Base-by-base conservation (phyloP, 108 stramenopile genomes). In the Bacterosira constricta region DNA sequence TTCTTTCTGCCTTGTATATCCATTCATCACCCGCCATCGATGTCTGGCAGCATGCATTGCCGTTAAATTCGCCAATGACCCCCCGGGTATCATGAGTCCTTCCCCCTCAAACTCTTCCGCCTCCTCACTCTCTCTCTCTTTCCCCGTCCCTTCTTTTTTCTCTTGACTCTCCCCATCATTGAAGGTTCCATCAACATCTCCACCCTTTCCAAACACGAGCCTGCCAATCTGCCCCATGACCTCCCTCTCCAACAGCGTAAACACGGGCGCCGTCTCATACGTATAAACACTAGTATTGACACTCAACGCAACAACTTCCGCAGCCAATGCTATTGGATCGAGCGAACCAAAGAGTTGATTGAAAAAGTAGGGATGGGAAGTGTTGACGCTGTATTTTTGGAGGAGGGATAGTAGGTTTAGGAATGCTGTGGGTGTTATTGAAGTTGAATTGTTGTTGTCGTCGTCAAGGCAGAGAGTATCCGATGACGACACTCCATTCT, bases 321-420 rank as follows among this genome's bases (percentile, higher is more conserved):
- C 83, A 0, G 80, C 80, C 20, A 85, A 34, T 29, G 83, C 72
- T 23, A 81, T 76, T 52, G 78, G 80, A 63, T 85, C 83, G n/a
- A 85, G 26, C 10, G 84, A 30, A 20, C 84, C 84, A 59, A 82
- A 85, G 27, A 85, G 54, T 55, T 85, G 84, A 65, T 85, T 85
- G 71, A 82, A 79, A 47, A 85, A 85, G 55, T 71, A 71, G 66
- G 81, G 73, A 45, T 85, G 83, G 37, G 70, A 71, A 45, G 84
- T 85, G 72, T 82, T 61, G 2, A 82, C 84, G 47, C 65, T 69
- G 53, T 81, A 75, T 45, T 58, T 51, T 51, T 83, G 78, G 31
- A 77, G 41, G 10, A 63, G 69, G 39, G 69, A 52, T 10, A 77
- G 69, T 47, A 70, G 75, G 11, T 77, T n/a, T 3, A 69, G 41